Conservation (phyloP, 345 rosid genomes). For the Camelina hispida region DNA sequence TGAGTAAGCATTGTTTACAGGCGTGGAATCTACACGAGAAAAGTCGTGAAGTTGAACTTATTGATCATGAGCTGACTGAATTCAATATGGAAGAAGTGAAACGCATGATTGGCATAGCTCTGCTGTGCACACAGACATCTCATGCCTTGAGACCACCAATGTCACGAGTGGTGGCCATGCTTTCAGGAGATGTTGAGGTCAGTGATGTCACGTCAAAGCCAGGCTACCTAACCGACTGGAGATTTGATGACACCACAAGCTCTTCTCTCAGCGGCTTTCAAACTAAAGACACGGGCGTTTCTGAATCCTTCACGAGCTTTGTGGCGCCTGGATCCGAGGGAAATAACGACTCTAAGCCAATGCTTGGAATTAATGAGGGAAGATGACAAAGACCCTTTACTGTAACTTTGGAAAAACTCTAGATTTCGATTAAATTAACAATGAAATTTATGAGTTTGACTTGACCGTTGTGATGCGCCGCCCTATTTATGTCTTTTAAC, state of each 20-base stretch:
- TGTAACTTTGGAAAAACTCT: not conserved
- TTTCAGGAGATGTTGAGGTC: constrained; percentile 72
- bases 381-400: constrained; percentile 29
- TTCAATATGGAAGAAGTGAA: constrained; percentile 54
- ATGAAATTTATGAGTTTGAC: not conserved
- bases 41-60: constrained; percentile 49
- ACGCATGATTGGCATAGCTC: constrained; percentile 59
- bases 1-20: constrained; percentile 36
- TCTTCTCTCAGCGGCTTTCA: constrained; percentile 35
- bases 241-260: constrained; percentile 48
- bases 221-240: constrained; percentile 66
- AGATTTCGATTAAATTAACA: not conserved
- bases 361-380: constrained; percentile 34
- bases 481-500: not conserved
- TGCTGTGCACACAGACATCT: constrained; percentile 68
- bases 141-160: constrained; percentile 61
- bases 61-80: constrained; percentile 47
- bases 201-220: constrained; percentile 49
- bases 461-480: too few species aligned
- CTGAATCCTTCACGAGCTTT: constrained; percentile 12
- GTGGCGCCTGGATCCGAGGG: constrained; percentile 16
- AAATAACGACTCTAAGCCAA: constrained; percentile 9
- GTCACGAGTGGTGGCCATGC: constrained; percentile 73
- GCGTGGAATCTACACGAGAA: constrained; percentile 66
- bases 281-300: not conserved